A percentile compares a stretch with the other conserved stretches of the same genome.
Conservation (phyloP, 352 stramenopile genomes). For the Lagenidium sp. region DNA sequence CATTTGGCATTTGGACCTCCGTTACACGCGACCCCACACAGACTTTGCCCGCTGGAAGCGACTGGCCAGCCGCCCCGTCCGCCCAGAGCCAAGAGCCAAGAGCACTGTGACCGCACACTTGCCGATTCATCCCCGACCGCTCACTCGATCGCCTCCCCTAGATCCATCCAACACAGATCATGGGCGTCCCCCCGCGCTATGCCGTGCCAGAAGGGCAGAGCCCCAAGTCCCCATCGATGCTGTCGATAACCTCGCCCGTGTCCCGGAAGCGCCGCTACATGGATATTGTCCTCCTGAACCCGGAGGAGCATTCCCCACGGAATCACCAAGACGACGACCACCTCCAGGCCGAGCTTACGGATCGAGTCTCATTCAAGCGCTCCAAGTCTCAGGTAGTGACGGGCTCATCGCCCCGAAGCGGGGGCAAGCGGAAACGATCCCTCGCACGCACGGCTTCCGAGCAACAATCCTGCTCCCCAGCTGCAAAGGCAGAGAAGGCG, state of each 20-base stretch:
- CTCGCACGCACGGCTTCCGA: too few relatives aligned
- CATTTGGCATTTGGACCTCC: too few relatives aligned
- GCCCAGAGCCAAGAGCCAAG: too few relatives aligned
- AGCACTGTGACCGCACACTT: too few relatives aligned
- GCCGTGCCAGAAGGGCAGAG: slow-evolving; percentile 2
- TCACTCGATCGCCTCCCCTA: not conserved
- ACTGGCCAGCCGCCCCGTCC: too few relatives aligned
- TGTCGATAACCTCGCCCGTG: slow-evolving; percentile 4
- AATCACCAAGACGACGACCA: not conserved
- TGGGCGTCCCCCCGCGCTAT: slow-evolving; percentile 13
- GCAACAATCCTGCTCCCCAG: not conserved
- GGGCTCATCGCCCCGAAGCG: not conserved
- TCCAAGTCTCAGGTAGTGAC: slow-evolving; percentile 8
- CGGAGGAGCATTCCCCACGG: not conserved
- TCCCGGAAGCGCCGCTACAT: slow-evolving; percentile 16
- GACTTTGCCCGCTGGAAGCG: too few relatives aligned
- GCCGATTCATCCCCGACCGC: too few relatives aligned
- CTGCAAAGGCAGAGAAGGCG: not conserved
- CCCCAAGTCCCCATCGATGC: slow-evolving; percentile 5
- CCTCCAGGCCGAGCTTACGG: slow-evolving; percentile 3
- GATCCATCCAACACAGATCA: not conserved
- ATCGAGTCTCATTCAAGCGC: slow-evolving; percentile 16
- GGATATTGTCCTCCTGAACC: slow-evolving; percentile 12
- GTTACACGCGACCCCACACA: too few relatives aligned
- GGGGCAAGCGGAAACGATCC: too few relatives aligned